Evolutionary conservation across 352 stramenopile species (phyloP).

Genomic region (Peronosclerospora sorghi): DNA sequence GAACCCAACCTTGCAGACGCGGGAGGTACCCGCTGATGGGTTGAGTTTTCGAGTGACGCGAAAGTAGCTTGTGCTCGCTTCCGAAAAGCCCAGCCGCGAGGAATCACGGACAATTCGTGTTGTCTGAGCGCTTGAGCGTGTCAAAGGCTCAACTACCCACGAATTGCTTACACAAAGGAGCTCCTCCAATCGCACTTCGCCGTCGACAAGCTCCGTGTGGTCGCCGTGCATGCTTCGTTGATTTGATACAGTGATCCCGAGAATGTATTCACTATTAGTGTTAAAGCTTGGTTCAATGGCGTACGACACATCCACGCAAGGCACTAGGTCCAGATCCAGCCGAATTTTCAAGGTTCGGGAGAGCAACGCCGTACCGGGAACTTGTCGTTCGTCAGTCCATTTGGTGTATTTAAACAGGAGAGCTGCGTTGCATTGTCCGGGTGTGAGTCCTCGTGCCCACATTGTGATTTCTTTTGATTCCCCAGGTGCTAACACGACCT

Average conservation of each 20-base stretch:
- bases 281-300: slow-evolving; percentile 57
- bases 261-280: slow-evolving; percentile 54
- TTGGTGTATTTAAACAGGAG: slow-evolving; percentile 65
- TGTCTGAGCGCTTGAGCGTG: slow-evolving; percentile 1
- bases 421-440: slow-evolving; percentile 34
- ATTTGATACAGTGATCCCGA: slow-evolving; percentile 61
- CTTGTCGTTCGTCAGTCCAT: slow-evolving; percentile 12
- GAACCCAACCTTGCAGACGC: slow-evolving; percentile 16
- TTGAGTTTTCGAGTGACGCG: slow-evolving; percentile 26
- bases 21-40: background rate
- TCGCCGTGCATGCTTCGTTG: slow-evolving; percentile 24
- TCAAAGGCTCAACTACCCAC: slow-evolving; percentile 50
- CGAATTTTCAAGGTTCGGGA: slow-evolving; percentile 42
- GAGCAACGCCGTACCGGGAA: slow-evolving; percentile 3
- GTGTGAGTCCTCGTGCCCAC: slow-evolving; percentile 30
- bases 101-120: slow-evolving; percentile 18
- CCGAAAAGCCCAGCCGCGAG: slow-evolving; percentile 40
- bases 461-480: slow-evolving; percentile 40
- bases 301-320: slow-evolving; percentile 53
- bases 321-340: slow-evolving; percentile 45
- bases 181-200: slow-evolving; percentile 37
- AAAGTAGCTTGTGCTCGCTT: slow-evolving; percentile 75
- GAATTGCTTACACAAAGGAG: slow-evolving; percentile 48
- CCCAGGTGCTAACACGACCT: slow-evolving; percentile 36
- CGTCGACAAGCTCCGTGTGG: slow-evolving; percentile 9